Conservation (phyloP, 1,284 basidiomycete genomes). For the Moniliella sp. region DNA sequence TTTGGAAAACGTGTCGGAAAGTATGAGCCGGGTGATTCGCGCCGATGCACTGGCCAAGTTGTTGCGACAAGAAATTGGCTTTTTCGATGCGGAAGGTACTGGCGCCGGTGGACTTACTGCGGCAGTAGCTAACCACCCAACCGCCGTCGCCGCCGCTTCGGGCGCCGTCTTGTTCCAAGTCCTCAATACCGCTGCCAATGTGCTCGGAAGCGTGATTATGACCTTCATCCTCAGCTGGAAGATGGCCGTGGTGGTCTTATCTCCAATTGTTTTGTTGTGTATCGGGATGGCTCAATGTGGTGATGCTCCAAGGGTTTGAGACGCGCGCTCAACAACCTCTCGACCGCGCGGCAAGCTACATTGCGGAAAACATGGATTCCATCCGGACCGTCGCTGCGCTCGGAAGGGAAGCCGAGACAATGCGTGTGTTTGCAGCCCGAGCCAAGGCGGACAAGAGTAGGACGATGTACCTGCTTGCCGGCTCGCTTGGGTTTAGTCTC, state of each 20-base stretch:
- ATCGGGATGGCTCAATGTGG: slow-evolving; percentile 27
- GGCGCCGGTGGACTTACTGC: slow-evolving; percentile 35
- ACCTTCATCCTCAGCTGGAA: slow-evolving; percentile 34
- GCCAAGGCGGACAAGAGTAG: slow-evolving; percentile 10
- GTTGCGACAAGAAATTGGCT: slow-evolving; percentile 25
- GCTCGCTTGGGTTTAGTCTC: slow-evolving; percentile 30
- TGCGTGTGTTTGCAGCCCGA: slow-evolving; percentile 21
- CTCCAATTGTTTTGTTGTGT: slow-evolving; percentile 27
- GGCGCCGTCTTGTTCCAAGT: slow-evolving; percentile 35
- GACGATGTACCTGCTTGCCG: slow-evolving; percentile 18
- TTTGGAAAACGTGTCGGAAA: slow-evolving; percentile 23
- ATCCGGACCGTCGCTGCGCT: slow-evolving; percentile 35
- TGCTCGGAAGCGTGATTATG: slow-evolving; percentile 34
- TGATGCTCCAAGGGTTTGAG: slow-evolving; percentile 27
- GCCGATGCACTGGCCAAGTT: slow-evolving; percentile 13
- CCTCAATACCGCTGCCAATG: slow-evolving; percentile 23
- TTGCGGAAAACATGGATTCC: slow-evolving; percentile 36
- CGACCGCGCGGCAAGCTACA: slow-evolving; percentile 23
- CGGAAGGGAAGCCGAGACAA: slow-evolving; percentile 32
- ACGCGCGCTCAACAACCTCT: slow-evolving; percentile 21
- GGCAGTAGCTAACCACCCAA: slow-evolving; percentile 29
- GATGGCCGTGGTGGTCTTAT: slow-evolving; percentile 30
- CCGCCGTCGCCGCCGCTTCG: slow-evolving; percentile 32
- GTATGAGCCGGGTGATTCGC: slow-evolving; percentile 16
- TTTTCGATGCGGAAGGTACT: slow-evolving; percentile 28